phyloP scores from a whole-genome alignment of 192 early-diverging fungal species.

The Podila epicladia region DNA sequence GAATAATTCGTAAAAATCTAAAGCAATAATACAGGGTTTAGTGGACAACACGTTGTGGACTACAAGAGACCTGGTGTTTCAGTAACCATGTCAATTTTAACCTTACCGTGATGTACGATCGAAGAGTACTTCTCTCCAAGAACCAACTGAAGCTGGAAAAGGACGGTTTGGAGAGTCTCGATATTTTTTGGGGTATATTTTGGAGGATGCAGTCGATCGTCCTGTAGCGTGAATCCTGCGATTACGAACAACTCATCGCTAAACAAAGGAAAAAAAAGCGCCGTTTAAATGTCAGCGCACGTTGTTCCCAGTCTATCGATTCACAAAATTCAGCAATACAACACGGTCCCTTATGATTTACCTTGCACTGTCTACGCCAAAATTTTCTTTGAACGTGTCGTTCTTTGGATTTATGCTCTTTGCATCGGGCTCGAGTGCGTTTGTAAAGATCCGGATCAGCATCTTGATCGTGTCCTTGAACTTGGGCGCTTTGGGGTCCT shows the following conservation, averaged over 20 bases:
- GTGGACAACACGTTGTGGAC: too few species aligned
- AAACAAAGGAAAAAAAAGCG: neutral
- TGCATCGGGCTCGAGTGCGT: too few species aligned
- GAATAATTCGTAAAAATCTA: too few species aligned
- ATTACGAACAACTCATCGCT: slow-evolving; percentile 37
- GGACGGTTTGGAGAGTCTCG: slow-evolving; percentile 10
- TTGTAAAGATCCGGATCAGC: neutral
- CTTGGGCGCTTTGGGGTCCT: neutral
- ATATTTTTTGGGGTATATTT: slow-evolving; percentile 7
- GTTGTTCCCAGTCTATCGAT: neutral
- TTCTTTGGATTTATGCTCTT: too few species aligned
- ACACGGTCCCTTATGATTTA: too few species aligned
- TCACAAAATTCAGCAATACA: neutral
- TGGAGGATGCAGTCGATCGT: slow-evolving; percentile 23
- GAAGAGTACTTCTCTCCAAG: neutral
- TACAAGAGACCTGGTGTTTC: neutral
- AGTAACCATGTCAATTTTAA: neutral
- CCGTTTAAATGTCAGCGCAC: too few species aligned
- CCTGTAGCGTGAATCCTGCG: slow-evolving; percentile 29
- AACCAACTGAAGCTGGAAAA: slow-evolving; percentile 29
- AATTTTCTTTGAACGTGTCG: too few species aligned
- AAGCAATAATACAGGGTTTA: too few species aligned
- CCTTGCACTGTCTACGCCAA: too few species aligned
- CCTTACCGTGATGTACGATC: slow-evolving; percentile 9
- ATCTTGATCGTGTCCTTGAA: slow-evolving; percentile 15